Conservation (phyloP, 2,329 filamentous ascomycete species). For the Colletotrichum camelliae region DNA sequence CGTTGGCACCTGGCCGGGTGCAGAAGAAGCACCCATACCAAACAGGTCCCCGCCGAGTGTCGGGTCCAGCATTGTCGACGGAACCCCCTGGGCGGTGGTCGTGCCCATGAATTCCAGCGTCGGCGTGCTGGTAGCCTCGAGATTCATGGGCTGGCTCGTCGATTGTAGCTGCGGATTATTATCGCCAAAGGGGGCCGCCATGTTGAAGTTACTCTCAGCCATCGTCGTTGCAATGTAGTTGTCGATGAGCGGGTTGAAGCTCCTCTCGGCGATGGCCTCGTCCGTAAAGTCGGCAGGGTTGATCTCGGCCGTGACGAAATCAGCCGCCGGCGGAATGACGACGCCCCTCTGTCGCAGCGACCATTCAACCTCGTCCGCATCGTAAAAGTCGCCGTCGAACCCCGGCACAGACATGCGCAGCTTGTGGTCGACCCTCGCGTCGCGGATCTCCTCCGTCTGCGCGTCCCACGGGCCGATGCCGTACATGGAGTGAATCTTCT, state of each 20-base stretch:
- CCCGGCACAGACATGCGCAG: slow-evolving; percentile 63
- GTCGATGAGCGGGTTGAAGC: background rate
- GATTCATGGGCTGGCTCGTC: background rate
- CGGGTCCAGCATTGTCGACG: background rate
- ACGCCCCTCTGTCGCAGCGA: slow-evolving; percentile 72
- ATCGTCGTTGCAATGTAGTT: background rate
- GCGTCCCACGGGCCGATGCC: slow-evolving; percentile 54
- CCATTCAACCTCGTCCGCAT: slow-evolving; percentile 76
- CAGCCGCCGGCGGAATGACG: slow-evolving; percentile 62
- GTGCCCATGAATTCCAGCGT: background rate
- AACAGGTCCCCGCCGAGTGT: background rate
- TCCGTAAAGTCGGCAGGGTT: slow-evolving; percentile 44
- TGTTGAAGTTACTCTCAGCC: background rate
- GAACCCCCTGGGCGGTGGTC: background rate
- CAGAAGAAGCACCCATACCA: background rate
- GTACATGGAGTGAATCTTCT: slow-evolving; percentile 33
- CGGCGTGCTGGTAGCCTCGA: background rate
- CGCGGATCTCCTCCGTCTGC: slow-evolving; percentile 42
- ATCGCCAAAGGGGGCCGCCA: background rate
- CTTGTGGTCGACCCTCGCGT: slow-evolving; percentile 46
- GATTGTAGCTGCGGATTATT: fast-evolving
- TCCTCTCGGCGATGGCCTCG: background rate
- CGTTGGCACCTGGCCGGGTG: background rate
- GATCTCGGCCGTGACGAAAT: slow-evolving; percentile 66
- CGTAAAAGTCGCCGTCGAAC: slow-evolving; percentile 78